These are phyloP conservation scores for Leptographium wingfieldii DNA, from an alignment of 2,329 filamentous ascomycete genomes.

Conservation along the genomic window DNA sequence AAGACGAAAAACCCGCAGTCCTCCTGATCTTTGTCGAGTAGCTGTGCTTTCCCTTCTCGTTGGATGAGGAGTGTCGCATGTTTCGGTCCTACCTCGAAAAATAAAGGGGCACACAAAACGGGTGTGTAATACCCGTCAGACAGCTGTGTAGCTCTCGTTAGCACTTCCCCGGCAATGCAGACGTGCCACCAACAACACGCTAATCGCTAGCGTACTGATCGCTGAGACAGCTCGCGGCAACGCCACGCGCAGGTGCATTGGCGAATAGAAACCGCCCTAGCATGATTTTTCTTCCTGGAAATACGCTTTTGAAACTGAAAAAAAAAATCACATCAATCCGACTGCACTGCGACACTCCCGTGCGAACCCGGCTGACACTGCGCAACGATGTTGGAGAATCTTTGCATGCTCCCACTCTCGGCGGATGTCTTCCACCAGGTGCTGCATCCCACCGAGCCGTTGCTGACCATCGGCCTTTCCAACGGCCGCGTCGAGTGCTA, in stretches of 20 bases:
- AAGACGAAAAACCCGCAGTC: background rate
- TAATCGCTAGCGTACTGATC: background rate
- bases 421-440: conserved; percentile 83
- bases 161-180: background rate
- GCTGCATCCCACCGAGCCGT: conserved; percentile 69
- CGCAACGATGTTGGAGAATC: conserved; percentile 67
- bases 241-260: background rate
- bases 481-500: conserved; percentile 79
- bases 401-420: conserved; percentile 77
- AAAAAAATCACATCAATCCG: background rate
- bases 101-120: background rate
- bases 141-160: background rate
- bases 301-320: background rate
- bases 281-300: background rate
- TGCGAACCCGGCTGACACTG: background rate
- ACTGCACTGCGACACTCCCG: too few relatives aligned
- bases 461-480: conserved; percentile 76
- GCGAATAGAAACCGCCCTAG: background rate
- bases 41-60: background rate
- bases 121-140: background rate
- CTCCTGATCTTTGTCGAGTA: background rate
- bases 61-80: background rate
- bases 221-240: background rate
- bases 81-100: background rate
- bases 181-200: background rate